Evolutionary conservation across 768 basidiomycete genomes (phyloP).

Genomic region (Boletus subcaerulescens): DNA sequence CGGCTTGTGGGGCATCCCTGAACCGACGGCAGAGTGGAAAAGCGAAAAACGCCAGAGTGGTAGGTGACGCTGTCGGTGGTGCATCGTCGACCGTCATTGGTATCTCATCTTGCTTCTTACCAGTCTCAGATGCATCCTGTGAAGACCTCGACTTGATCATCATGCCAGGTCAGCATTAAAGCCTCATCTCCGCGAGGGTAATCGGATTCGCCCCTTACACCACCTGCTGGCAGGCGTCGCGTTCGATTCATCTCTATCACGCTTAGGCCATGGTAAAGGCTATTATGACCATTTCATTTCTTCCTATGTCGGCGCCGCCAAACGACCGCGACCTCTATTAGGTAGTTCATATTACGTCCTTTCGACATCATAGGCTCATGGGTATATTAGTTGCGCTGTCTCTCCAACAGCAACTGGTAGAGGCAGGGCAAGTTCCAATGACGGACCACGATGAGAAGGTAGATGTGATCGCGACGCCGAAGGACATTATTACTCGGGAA

Average conservation of each 20-base stretch:
- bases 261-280: slow-evolving; percentile 81
- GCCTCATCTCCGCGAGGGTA: slow-evolving; percentile 8
- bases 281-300: slow-evolving; percentile 78
- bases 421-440: slow-evolving; percentile 49
- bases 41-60: slow-evolving; percentile 49
- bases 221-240: slow-evolving; percentile 53
- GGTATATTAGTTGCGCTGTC: slow-evolving; percentile 56
- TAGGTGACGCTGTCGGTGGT: slow-evolving; percentile 32
- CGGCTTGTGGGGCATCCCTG: slow-evolving; percentile 75
- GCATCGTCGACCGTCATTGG: background rate
- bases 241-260: slow-evolving; percentile 64
- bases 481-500: slow-evolving; percentile 32
- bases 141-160: slow-evolving; percentile 60
- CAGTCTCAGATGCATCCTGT: slow-evolving; percentile 32
- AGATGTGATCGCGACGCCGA: slow-evolving; percentile 55
- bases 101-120: slow-evolving; percentile 7
- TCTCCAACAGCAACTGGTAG: slow-evolving; percentile 60
- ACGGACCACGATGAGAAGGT: slow-evolving; percentile 60
- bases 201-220: slow-evolving; percentile 6
- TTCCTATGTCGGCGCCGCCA: slow-evolving; percentile 42
- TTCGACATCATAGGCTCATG: slow-evolving; percentile 13
- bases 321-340: slow-evolving; percentile 50
- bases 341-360: slow-evolving; percentile 40
- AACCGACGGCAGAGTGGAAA: slow-evolving; percentile 50
- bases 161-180: slow-evolving; percentile 52